These are phyloP conservation scores for Aspergillus neotritici DNA, from an alignment of 2,329 filamentous ascomycete species.

Conservation along the genomic window DNA sequence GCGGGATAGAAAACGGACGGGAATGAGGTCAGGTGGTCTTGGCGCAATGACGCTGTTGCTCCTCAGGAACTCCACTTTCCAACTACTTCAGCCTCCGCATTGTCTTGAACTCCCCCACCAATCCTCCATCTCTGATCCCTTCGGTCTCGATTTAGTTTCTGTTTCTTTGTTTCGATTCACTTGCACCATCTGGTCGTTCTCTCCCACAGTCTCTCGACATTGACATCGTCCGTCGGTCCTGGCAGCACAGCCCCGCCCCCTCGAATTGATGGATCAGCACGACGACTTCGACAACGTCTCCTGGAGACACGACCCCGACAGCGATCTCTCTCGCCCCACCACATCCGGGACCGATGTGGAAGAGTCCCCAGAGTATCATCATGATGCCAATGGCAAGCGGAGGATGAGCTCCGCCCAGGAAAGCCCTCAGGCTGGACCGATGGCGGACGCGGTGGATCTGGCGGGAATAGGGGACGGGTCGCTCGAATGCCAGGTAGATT, in stretches of 20 bases:
- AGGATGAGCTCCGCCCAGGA: constrained; percentile 42
- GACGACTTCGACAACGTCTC: constrained; percentile 78
- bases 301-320: constrained; percentile 62
- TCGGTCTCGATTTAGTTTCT: neutral
- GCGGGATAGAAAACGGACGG: neutral
- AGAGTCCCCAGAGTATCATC: constrained; percentile 27
- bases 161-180: neutral
- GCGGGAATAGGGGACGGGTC: constrained; percentile 65
- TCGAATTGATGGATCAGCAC: constrained; percentile 40
- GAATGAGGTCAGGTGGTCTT: constrained; percentile 5
- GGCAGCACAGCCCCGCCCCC: constrained; percentile 12
- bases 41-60: constrained; percentile 19
- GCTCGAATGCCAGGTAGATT: constrained; percentile 75
- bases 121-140: neutral
- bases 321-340: constrained; percentile 39
- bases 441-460: constrained; percentile 53
- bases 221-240: constrained; percentile 1
- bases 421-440: constrained; percentile 45
- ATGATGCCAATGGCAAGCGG: constrained; percentile 46
- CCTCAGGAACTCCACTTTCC: constrained; percentile 10
- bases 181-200: neutral
- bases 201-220: neutral
- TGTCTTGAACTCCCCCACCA: too few species aligned
- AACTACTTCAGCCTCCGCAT: constrained; percentile 10
- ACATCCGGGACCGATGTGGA: constrained; percentile 40